A percentile compares a stretch with the other conserved stretches of the same genome.
These are phyloP conservation scores for Zoysia japonica DNA, from an alignment of 176 grass and related monocot species.

Conservation along the genomic window DNA sequence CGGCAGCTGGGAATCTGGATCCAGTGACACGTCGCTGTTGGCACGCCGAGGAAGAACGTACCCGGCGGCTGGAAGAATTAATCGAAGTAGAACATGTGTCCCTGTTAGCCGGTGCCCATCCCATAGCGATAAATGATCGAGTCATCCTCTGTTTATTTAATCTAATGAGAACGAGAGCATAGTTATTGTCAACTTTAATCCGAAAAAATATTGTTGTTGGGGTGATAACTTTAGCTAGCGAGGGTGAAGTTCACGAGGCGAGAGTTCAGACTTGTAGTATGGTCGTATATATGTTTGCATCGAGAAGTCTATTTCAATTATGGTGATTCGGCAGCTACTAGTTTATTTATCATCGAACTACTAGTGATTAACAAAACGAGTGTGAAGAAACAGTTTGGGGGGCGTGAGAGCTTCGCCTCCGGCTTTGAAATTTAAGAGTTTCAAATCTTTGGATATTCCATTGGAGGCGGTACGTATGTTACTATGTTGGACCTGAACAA, in stretches of 20 bases:
- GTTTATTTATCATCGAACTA: too few species aligned
- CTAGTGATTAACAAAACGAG: background rate
- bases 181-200: background rate
- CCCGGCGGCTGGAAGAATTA: constrained; percentile 7
- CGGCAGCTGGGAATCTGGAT: background rate
- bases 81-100: background rate
- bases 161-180: background rate
- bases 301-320: background rate
- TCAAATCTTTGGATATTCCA: background rate
- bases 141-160: background rate
- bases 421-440: background rate
- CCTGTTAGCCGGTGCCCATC: background rate
- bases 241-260: background rate
- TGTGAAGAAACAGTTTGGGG: background rate
- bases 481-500: background rate
- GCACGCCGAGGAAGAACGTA: background rate
- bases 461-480: background rate
- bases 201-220: background rate
- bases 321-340: background rate
- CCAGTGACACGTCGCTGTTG: background rate
- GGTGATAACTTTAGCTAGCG: background rate
- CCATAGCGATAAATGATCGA: background rate
- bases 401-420: background rate
- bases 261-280: background rate
- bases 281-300: background rate